Evolutionary conservation across 768 basidiomycete genomes (phyloP).

Genomic region (Hemileccinum rubropunctum): DNA sequence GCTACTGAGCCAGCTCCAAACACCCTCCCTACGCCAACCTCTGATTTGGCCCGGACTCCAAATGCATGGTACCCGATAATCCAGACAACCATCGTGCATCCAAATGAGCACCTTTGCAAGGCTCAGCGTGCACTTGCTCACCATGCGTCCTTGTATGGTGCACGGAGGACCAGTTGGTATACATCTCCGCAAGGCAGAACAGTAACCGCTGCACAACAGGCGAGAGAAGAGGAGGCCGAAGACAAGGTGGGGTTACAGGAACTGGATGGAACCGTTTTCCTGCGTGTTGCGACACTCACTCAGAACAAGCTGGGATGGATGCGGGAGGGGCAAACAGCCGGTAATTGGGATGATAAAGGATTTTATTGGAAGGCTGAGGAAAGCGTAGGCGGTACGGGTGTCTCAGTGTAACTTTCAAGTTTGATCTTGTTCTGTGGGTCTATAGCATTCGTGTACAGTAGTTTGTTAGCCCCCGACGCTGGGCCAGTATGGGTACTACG

Average conservation of each 20-base stretch:
- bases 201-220: conserved; percentile 16
- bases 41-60: conserved; percentile 37
- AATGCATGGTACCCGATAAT: conserved; percentile 60
- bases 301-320: conserved; percentile 40
- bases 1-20: conserved; percentile 21
- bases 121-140: conserved; percentile 48
- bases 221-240: conserved; percentile 23
- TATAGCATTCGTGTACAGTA: too few species aligned
- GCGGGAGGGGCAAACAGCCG: conserved; percentile 35
- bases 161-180: conserved; percentile 29
- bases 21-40: conserved; percentile 30
- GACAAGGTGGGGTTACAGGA: conserved; percentile 23
- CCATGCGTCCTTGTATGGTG: conserved; percentile 43
- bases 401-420: not conserved
- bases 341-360: conserved; percentile 22
- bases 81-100: conserved; percentile 50
- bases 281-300: conserved; percentile 52
- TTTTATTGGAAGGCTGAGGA: conserved; percentile 11
- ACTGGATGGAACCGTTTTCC: conserved; percentile 64
- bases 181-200: conserved; percentile 8
- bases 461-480: too few species aligned
- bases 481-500: too few species aligned
- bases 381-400: not conserved
- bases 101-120: conserved; percentile 54
- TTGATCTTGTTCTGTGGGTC: too few species aligned